Conservation (phyloP, 2,329 filamentous ascomycete genomes). For the Akanthomyces dipterigenus region DNA sequence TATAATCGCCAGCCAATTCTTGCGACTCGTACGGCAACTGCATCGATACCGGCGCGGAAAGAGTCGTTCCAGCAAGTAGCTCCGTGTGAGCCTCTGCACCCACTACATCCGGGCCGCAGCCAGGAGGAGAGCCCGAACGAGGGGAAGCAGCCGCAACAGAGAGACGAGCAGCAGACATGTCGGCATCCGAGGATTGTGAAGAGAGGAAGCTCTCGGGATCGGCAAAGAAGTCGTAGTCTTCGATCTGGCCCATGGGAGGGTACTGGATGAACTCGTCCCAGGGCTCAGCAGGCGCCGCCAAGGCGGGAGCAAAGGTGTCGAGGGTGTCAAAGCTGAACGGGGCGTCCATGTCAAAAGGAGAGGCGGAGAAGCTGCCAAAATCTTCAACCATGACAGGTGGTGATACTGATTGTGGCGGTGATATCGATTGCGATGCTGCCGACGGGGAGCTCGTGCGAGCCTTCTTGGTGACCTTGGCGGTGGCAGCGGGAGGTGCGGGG, state of each 20-base stretch:
- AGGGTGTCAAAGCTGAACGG: constrained; percentile 7
- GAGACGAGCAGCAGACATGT: constrained; percentile 14
- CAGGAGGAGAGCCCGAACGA: constrained; percentile 5
- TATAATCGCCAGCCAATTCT: constrained; percentile 31
- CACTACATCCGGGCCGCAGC: constrained; percentile 7
- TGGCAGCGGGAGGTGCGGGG: constrained; percentile 14
- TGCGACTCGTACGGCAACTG: constrained; percentile 34
- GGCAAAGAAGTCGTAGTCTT: constrained; percentile 40
- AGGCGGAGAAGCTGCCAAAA: background rate
- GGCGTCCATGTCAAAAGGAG: constrained; percentile 17
- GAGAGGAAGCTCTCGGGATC: constrained; percentile 37
- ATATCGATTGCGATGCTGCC: constrained; percentile 16
- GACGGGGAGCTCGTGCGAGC: constrained; percentile 3
- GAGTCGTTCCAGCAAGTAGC: background rate
- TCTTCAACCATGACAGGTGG: background rate
- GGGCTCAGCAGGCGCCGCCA: constrained; percentile 19
- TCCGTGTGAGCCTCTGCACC: constrained; percentile 8
- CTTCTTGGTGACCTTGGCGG: constrained; percentile 7
- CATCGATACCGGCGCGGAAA: constrained; percentile 9
- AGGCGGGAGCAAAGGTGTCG: constrained; percentile 15
- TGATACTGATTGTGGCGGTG: constrained; percentile 9
- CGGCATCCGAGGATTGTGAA: constrained; percentile 25
- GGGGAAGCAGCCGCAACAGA: constrained; percentile 18
- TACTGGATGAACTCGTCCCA: constrained; percentile 44
- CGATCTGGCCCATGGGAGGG: constrained; percentile 27